Evolutionary conservation across 257 asterid species (phyloP).

Genomic region (Nicotiana sylvestris): DNA sequence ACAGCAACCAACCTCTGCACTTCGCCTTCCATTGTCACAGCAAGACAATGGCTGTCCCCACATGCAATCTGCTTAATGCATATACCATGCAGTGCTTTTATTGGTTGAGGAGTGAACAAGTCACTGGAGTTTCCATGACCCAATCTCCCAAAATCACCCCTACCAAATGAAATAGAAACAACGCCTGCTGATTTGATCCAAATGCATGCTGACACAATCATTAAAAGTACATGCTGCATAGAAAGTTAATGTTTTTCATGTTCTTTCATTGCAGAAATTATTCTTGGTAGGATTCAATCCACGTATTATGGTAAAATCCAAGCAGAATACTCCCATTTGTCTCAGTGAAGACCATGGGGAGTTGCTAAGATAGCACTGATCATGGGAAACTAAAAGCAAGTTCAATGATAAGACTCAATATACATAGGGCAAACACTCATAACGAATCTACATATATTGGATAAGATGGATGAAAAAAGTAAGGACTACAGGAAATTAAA

Average conservation of each 20-base stretch:
- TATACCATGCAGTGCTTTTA: conserved; percentile 77
- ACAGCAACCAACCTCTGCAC: conserved; percentile 64
- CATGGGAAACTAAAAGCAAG: conserved; percentile 5
- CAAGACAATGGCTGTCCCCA: conserved; percentile 99
- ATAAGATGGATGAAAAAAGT: neutral
- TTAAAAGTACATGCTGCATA: neutral
- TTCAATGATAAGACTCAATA: neutral
- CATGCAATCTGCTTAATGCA: conserved; percentile 90
- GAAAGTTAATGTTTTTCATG: conserved; percentile 3
- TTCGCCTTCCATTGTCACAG: conserved; percentile 97
- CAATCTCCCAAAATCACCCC: conserved; percentile 99
- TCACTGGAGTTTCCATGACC: conserved; percentile 98
- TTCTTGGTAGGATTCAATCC: neutral
- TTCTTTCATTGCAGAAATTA: neutral
- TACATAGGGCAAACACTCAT: neutral
- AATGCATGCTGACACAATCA: neutral
- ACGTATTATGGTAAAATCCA: neutral
- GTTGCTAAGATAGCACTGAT: neutral
- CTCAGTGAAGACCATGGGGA: neutral
- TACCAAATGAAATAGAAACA: conserved; percentile 23
- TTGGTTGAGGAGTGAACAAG: conserved; percentile 89
- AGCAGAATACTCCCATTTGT: neutral
- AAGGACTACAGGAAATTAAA: neutral
- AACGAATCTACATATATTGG: neutral
- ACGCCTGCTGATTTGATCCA: neutral